phyloP scores from a whole-genome alignment of 768 basidiomycete genomes.

The Sutorius australiensis region DNA sequence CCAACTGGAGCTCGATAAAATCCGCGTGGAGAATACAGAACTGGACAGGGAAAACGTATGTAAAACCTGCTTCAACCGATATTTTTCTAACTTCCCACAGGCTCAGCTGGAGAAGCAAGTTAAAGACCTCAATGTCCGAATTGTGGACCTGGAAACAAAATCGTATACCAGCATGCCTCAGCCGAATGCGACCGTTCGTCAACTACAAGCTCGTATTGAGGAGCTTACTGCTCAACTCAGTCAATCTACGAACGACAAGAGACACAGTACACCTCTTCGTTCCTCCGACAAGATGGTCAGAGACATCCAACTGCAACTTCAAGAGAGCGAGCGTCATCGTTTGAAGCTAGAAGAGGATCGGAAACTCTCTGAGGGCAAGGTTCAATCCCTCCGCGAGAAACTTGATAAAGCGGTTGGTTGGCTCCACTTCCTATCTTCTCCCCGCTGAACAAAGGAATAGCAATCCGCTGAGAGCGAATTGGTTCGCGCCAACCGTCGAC shows the following conservation, averaged over 20 bases:
- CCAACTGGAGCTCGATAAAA: slow-evolving; percentile 70
- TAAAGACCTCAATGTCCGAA: slow-evolving; percentile 78
- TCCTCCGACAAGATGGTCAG: slow-evolving; percentile 46
- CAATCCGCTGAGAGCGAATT: slow-evolving; percentile 69
- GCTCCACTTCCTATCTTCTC: background rate
- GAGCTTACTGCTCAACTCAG: slow-evolving; percentile 53
- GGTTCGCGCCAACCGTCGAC: slow-evolving; percentile 67
- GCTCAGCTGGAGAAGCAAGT: slow-evolving; percentile 80
- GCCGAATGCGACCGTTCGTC: slow-evolving; percentile 49
- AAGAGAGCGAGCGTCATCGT: slow-evolving; percentile 61
- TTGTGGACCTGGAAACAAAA: slow-evolving; percentile 79
- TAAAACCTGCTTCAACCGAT: background rate
- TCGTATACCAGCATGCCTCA: slow-evolving; percentile 66
- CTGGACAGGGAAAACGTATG: slow-evolving; percentile 73
- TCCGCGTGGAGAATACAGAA: slow-evolving; percentile 77
- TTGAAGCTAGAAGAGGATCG: slow-evolving; percentile 64
- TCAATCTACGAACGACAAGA: slow-evolving; percentile 41
- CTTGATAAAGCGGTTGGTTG: slow-evolving; percentile 60
- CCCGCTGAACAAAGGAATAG: slow-evolving; percentile 34
- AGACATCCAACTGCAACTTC: slow-evolving; percentile 51
- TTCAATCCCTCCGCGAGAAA: slow-evolving; percentile 50
- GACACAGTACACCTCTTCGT: slow-evolving; percentile 32
- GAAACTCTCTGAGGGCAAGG: slow-evolving; percentile 53
- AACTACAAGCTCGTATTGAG: slow-evolving; percentile 67
- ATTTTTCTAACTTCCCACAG: slow-evolving; percentile 35